A percentile compares a stretch with the other conserved stretches of the same genome.
These are phyloP conservation scores for Agrocybe pediades DNA, from an alignment of 768 basidiomycete species.

Conservation along the genomic window DNA sequence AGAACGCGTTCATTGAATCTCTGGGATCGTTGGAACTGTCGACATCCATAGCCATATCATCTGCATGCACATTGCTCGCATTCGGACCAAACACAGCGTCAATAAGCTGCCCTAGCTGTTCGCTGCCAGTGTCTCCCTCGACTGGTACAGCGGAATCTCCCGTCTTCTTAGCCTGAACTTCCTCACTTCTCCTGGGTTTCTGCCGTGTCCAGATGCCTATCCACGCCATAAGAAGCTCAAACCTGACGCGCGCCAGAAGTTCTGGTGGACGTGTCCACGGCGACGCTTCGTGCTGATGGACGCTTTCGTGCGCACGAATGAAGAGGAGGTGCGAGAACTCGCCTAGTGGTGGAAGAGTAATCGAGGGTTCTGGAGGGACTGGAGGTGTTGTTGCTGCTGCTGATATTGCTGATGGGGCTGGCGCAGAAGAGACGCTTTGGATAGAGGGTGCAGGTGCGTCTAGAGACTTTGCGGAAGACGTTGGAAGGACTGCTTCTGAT, in stretches of 20 bases:
- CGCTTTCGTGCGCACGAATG: neutral
- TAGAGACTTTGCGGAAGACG: neutral
- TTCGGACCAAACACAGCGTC: constrained; percentile 5
- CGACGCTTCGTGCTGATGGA: neutral
- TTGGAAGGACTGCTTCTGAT: neutral
- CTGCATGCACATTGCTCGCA: neutral
- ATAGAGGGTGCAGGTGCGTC: neutral
- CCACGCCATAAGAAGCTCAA: constrained; percentile 9
- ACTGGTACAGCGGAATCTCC: neutral
- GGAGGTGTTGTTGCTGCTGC: neutral
- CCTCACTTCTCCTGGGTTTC: neutral
- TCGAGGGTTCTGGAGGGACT: neutral
- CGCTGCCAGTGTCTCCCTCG: neutral
- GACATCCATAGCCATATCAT: neutral
- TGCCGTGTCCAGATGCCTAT: neutral
- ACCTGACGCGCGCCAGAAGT: constrained; percentile 2
- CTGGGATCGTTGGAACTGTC: neutral
- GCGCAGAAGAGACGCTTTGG: neutral
- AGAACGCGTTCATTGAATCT: neutral
- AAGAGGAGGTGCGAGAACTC: neutral
- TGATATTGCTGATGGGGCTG: neutral
- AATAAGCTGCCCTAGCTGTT: neutral
- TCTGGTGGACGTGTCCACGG: constrained; percentile 3
- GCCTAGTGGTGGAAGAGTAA: constrained; percentile 1
- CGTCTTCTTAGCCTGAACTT: neutral